phyloP scores from a whole-genome alignment of 192 early-diverging fungal genomes.

The Radiomyces spectabilis region DNA sequence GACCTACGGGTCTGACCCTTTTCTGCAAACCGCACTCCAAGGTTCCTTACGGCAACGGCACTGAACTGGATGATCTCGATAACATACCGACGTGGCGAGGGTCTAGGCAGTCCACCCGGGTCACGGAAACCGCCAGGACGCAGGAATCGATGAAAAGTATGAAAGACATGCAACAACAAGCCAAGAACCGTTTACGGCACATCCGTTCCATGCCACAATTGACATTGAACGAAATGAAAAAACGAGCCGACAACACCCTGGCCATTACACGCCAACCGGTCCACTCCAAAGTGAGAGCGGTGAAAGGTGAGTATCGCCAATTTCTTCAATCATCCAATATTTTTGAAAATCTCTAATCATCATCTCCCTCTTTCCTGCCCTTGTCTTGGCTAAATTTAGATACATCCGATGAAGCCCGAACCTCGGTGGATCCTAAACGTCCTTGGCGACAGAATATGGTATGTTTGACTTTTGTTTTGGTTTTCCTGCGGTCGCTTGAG shows the following conservation, averaged over 20 bases:
- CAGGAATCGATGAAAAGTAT: not conserved
- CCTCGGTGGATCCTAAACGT: too few species aligned
- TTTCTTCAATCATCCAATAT: too few species aligned
- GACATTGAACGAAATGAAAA: not conserved
- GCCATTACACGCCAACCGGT: not conserved
- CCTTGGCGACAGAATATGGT: too few species aligned
- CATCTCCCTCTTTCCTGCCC: too few species aligned
- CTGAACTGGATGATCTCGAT: slow-evolving; percentile 1
- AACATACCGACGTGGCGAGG: not conserved
- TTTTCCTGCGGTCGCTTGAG: not conserved
- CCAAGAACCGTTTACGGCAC: not conserved
- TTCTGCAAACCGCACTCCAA: not conserved
- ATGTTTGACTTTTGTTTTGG: not conserved
- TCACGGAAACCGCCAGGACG: not conserved
- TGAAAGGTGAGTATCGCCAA: too few species aligned
- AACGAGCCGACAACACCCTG: not conserved
- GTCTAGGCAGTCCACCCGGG: not conserved
- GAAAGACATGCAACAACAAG: not conserved
- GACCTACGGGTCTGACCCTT: not conserved
- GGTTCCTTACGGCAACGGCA: not conserved
- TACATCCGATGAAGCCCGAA: too few species aligned
- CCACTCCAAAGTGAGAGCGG: too few species aligned
- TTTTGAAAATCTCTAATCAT: too few species aligned
- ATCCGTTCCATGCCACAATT: not conserved
- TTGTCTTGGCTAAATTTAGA: too few species aligned